Evolutionary conservation across 768 basidiomycete species (phyloP).

Genomic region (Trametes sanguinea): DNA sequence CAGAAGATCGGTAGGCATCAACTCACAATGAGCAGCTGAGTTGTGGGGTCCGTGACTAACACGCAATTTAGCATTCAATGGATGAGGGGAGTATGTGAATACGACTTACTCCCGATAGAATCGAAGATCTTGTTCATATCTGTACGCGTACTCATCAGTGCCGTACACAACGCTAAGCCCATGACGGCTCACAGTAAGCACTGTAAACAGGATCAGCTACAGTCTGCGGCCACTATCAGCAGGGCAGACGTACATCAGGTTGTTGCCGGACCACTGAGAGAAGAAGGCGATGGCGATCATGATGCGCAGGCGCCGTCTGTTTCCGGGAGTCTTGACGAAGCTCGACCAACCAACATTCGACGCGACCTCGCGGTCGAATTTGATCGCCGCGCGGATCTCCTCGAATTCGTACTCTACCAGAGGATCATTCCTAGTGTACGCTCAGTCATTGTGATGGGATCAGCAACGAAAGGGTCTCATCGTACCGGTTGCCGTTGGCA

Average conservation of each 20-base stretch:
- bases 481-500: conserved; percentile 38
- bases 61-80: neutral
- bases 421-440: conserved; percentile 41
- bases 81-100: neutral
- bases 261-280: conserved; percentile 45
- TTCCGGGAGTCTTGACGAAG: conserved; percentile 55
- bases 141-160: conserved; percentile 5
- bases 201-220: conserved; percentile 16
- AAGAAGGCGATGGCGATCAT: conserved; percentile 61
- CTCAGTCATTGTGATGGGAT: neutral
- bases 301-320: conserved; percentile 55
- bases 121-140: conserved; percentile 56
- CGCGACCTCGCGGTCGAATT: conserved; percentile 32
- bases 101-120: conserved; percentile 47
- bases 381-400: conserved; percentile 61
- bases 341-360: conserved; percentile 45
- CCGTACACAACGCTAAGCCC: neutral
- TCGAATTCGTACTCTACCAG: conserved; percentile 62
- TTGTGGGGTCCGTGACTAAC: conserved; percentile 45
- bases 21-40: conserved; percentile 45
- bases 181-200: conserved; percentile 31
- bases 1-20: neutral
- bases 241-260: conserved; percentile 18
- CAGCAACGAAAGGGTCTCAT: neutral
- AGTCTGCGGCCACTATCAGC: neutral